These are phyloP conservation scores for Lepidopterella palustris DNA, from an alignment of 495 filamentous ascomycete genomes.

Conservation along the genomic window DNA sequence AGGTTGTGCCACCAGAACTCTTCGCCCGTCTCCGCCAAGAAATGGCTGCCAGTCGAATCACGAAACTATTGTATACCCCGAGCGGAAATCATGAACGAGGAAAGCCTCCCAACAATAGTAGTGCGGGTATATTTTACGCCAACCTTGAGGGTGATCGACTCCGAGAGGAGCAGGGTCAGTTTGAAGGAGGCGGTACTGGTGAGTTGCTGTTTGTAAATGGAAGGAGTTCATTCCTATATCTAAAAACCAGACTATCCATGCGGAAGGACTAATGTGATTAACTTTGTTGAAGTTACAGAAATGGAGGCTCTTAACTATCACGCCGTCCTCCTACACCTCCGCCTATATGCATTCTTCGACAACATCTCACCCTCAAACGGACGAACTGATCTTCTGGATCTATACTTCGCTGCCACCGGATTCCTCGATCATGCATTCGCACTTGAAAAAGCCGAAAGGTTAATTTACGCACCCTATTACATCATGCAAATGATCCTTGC, in stretches of 20 bases:
- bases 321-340: constrained; percentile 74
- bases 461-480: constrained; percentile 76
- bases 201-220: not conserved
- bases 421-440: constrained; percentile 70
- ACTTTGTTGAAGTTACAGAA: constrained; percentile 44
- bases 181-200: constrained; percentile 23
- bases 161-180: constrained; percentile 15
- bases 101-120: not conserved
- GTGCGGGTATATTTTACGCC: constrained; percentile 12
- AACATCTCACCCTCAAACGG: constrained; percentile 63
- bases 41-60: constrained; percentile 28
- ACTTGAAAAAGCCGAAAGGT: constrained; percentile 44
- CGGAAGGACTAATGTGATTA: not conserved
- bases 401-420: constrained; percentile 67
- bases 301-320: constrained; percentile 57
- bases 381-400: constrained; percentile 64
- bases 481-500: constrained; percentile 90
- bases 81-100: constrained; percentile 8
- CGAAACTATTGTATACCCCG: constrained; percentile 22
- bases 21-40: constrained; percentile 26
- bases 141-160: constrained; percentile 21
- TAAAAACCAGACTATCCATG: not conserved
- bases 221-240: too few relatives aligned
- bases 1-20: constrained; percentile 13
- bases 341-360: constrained; percentile 84